Base-by-base conservation (phyloP, 2,329 filamentous ascomycete species). In the Fusarium pininemorale region DNA sequence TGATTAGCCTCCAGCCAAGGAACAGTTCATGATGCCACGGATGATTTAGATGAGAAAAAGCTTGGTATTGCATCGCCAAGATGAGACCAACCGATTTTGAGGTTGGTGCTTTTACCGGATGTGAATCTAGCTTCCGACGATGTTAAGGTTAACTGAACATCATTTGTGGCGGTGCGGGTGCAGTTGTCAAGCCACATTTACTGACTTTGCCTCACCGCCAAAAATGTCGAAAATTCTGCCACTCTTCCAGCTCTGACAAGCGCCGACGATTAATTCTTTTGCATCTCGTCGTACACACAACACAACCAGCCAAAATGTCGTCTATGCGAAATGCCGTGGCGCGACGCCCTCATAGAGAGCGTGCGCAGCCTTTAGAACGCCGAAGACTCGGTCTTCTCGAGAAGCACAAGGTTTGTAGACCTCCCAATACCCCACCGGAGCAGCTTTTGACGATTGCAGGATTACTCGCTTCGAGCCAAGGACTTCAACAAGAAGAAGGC, bases 381-480 rank as follows among this genome's bases (percentile, higher is more conserved):
- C 87, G 92, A 75, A 94, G 94, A 86, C 94, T 95, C 84, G 96
- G 96, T 74, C 89, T 98, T 28, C 91, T 98, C 70, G 96, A 98
- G 83, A 98, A 99, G 85, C 93, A 96, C 88, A 98, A 98, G 86
- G 92, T 92, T 80, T 47, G 80, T 72, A 35, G 8, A 39, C 28
- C 45, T 26, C 20, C 15, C 35, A 11, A 48, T 22, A 47, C 51
- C 54, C 63, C 66, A 54, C 70, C 30, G 22, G 11, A 53, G 24
- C 64, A 61, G 50, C 66, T 57, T 70, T 63, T 70, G n/a, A 76
- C 66, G 28, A 37, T 62, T 22, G 18, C 26, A 89, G 87, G 90
- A 92, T 81, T 92, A 92, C 82, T 86, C 87, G 53, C 88, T 90
- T 58, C 90, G 91, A 70, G 90, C 91, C 32, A 85, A 87, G 75